Percentiles rank a stretch among this genome's conserved stretches.
Evolutionary conservation across 2,329 filamentous ascomycete genomes (phyloP).

Genomic region (Stemphylium lycopersici): DNA sequence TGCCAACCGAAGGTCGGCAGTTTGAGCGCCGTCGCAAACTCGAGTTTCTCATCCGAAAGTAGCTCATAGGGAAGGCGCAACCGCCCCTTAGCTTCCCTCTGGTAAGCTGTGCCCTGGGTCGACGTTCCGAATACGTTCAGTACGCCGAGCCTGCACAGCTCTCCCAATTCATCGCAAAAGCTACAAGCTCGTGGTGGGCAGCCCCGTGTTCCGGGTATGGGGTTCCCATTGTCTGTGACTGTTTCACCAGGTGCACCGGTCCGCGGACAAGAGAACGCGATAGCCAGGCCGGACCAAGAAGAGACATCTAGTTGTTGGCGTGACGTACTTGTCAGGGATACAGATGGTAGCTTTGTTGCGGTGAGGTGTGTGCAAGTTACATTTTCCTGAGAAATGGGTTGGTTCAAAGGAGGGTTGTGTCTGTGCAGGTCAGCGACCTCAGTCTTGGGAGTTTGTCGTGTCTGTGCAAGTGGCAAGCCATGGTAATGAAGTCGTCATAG

Average conservation of each 20-base stretch:
- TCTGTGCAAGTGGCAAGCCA: constrained; percentile 28
- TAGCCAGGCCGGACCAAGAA: constrained; percentile 44
- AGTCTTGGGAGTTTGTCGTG: background rate
- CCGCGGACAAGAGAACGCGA: constrained; percentile 53
- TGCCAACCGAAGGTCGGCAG: constrained; percentile 52
- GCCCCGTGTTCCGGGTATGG: constrained; percentile 52
- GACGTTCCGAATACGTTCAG: constrained; percentile 49
- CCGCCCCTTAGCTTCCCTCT: constrained; percentile 47
- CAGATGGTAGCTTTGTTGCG: constrained; percentile 32
- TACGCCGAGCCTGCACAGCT: constrained; percentile 24
- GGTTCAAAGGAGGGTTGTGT: constrained; percentile 41
- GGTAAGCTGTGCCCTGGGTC: constrained; percentile 51
- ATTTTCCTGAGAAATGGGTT: constrained; percentile 51
- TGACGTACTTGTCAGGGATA: constrained; percentile 44
- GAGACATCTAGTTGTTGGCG: constrained; percentile 39
- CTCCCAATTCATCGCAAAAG: constrained; percentile 46
- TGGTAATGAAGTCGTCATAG: constrained; percentile 8
- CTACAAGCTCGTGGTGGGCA: constrained; percentile 54
- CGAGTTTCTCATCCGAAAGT: constrained; percentile 49
- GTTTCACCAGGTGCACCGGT: constrained; percentile 49
- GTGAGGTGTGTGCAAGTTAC: constrained; percentile 49
- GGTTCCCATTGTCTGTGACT: constrained; percentile 51
- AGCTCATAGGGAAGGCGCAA: constrained; percentile 51
- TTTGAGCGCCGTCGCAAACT: constrained; percentile 41
- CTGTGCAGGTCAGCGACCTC: constrained; percentile 21